Evolutionary conservation across 129 eudicot genomes (phyloP).

Genomic region (sunflower (Helianthus annuus)): DNA sequence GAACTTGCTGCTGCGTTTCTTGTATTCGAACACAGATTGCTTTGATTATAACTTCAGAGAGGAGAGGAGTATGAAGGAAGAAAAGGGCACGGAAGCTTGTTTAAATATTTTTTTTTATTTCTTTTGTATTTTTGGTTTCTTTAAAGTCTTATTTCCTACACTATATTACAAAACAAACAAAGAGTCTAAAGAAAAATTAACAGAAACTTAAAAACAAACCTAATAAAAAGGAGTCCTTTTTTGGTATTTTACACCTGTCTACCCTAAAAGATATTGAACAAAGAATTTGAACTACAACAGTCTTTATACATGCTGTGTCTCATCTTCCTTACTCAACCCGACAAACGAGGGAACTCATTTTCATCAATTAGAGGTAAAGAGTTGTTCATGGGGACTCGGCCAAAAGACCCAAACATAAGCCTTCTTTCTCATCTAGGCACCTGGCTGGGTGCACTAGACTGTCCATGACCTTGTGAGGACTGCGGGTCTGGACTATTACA

Average conservation of each 20-base stretch:
- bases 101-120: not conserved
- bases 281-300: not conserved
- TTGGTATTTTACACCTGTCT: not conserved
- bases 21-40: too few relatives aligned
- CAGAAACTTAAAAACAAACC: constrained; percentile 13
- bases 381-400: constrained; percentile 15
- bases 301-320: constrained; percentile 8
- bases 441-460: constrained; percentile 10
- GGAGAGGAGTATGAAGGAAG: not conserved
- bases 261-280: not conserved
- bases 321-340: constrained; percentile 25
- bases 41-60: not conserved
- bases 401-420: constrained; percentile 55
- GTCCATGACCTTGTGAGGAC: constrained; percentile 23
- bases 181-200: constrained; percentile 1
- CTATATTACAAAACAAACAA: constrained; percentile 19
- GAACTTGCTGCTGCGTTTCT: too few relatives aligned
- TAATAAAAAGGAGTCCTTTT: constrained; percentile 4
- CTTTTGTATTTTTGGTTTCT: constrained; percentile 13
- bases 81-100: not conserved
- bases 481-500: constrained; percentile 19
- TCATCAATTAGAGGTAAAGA: constrained; percentile 50
- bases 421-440: constrained; percentile 11
- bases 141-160: constrained; percentile 2
- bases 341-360: constrained; percentile 73